Base-by-base conservation (phyloP, 305 asterid species). In the Striga hermonthica region DNA sequence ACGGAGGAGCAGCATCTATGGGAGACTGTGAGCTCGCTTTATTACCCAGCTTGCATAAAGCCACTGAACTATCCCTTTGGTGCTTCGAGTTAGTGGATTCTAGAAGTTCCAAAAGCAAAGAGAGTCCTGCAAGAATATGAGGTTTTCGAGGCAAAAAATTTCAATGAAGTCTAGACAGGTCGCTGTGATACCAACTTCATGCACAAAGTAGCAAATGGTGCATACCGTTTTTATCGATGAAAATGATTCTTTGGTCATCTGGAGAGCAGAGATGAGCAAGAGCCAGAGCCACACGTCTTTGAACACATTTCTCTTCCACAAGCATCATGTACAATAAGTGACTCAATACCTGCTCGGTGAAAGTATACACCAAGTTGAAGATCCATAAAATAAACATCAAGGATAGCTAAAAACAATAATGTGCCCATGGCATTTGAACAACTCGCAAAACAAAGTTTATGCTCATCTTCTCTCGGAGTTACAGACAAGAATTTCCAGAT, bases 1-100 rank as follows among this genome's bases (percentile, higher is more conserved):
- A 94, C 38, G 94, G 98, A 72, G 99, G 99, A 77, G 98, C 98
- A 31, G 98, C 94, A 81, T 94, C 98, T 39, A 85, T 69, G 36
- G 95, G 87, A 72, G 97, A 91, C 66, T 86, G 91, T 47, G 93
- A 81, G 81, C 81, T 87, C 5, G 88, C 95, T 84, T 89, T 91
- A 69, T 77, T 76, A 45, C 96, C 89, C 81, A 94, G 73, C 75
- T 80, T 87, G 81, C 87, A 87, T 65, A 94, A 70, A 60, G 99
- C 99, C 73, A 82, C 67, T 28, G 98, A 88, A 73, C 87, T 79
- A 67, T 91, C 98, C 73, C 75, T 72, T 76, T 91, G 96, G 78
- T 91, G 74, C 72, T 83, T 94, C 40, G 77, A 48, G 79, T 74
- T 83, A 11, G 83, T 56, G 37, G 96, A 85, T 74, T 82, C 94